Evolutionary conservation across 176 grass and related monocot genomes (phyloP).

Genomic region (Oryza meyeriana): DNA sequence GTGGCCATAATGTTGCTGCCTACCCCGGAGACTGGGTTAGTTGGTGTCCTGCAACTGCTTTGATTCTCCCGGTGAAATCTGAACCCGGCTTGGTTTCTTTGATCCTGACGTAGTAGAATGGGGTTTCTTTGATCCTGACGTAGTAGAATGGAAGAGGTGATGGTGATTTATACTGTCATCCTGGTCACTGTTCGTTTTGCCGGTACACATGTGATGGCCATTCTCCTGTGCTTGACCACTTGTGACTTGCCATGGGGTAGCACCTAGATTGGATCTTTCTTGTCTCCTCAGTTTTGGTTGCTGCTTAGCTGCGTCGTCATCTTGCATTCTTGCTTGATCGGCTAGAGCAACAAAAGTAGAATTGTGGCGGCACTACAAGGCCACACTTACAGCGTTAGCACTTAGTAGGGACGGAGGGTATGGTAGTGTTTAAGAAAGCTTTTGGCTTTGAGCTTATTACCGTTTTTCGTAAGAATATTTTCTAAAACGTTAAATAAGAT

Average conservation of each 20-base stretch:
- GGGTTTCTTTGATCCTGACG: no score
- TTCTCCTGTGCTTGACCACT: neutral
- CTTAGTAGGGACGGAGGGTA: neutral
- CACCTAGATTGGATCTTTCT: neutral
- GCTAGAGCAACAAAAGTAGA: neutral
- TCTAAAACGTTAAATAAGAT: no score
- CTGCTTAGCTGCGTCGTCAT: neutral
- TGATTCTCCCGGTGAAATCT: neutral
- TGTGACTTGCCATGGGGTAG: neutral
- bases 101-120: neutral
- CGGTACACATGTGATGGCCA: neutral
- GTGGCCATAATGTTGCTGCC: conserved; percentile 27
- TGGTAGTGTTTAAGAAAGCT: no score
- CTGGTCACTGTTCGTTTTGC: neutral
- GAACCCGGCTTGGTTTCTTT: no score
- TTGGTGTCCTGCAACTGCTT: neutral
- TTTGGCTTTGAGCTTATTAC: no score
- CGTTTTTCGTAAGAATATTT: no score
- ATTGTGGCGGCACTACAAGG: neutral
- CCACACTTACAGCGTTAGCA: neutral
- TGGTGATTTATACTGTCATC: neutral
- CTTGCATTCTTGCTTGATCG: neutral
- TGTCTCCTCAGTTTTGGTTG: conserved; percentile 5
- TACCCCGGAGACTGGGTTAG: neutral
- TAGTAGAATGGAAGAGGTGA: neutral